Evolutionary conservation across 768 basidiomycete species (phyloP).

Genomic region (Pseudohyphozyma bogoriensis): DNA sequence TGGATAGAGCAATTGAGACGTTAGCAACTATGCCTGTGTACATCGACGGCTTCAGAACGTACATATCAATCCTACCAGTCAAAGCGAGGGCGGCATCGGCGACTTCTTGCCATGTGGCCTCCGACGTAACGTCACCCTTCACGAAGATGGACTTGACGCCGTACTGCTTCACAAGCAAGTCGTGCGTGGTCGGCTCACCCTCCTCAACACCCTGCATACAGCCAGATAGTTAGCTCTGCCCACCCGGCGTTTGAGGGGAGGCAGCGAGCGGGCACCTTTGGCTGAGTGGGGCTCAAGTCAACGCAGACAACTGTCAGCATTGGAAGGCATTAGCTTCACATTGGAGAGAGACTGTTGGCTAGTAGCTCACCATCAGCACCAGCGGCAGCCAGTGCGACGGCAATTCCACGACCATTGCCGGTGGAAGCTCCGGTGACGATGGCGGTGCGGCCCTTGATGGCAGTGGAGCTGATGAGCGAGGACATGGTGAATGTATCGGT

Average conservation of each 20-base stretch:
- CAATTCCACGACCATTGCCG: conserved; percentile 3
- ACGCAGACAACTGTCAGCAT: neutral
- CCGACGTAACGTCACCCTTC: conserved; percentile 3
- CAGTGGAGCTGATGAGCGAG: too few relatives aligned
- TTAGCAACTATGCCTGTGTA: neutral
- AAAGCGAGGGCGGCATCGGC: neutral
- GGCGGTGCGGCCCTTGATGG: conserved; percentile 14
- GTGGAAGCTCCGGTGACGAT: conserved; percentile 3
- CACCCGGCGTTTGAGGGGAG: neutral
- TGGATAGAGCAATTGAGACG: neutral
- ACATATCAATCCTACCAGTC: conserved; percentile 7
- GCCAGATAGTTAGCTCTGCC: neutral
- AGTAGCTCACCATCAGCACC: neutral
- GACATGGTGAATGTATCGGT: too few relatives aligned
- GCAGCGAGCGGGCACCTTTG: neutral
- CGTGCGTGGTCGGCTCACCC: conserved; percentile 2
- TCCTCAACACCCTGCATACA: conserved; percentile 4
- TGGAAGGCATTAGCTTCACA: neutral
- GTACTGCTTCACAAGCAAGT: neutral
- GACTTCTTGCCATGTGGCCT: conserved; percentile 5
- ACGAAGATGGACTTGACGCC: conserved; percentile 1
- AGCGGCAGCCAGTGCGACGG: conserved; percentile 1
- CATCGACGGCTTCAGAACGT: neutral
- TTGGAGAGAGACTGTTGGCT: neutral
- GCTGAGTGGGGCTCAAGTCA: conserved; percentile 2